Evolutionary conservation across 495 filamentous ascomycete species (phyloP), one percentile per base, ranked within the genome.

Genomic region (Neurospora pannonica): DNA sequence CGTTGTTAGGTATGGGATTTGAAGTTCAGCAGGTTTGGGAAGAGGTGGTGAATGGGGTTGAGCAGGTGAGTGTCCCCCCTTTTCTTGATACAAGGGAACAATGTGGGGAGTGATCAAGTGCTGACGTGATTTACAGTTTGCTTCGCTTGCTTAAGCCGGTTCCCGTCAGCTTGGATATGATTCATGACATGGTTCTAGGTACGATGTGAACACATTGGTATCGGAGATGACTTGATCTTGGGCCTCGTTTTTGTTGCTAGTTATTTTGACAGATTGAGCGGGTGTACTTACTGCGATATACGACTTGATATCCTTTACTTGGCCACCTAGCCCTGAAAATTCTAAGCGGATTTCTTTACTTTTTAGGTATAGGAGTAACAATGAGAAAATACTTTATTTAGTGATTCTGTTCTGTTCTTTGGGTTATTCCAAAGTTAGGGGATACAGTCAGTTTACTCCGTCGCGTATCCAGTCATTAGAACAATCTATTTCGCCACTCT

Each of bases 31-130:
- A 94, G 81, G 90, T 83, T 70, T 96, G 92, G 77, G 93, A 96
- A 79, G 92, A 96, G 82, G 87, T 94, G 70, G 91, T 89, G 69
- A 94, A 92, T 82, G 89, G 92, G 71, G 90, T 91, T 31, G 89
- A 91, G 42, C 92, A 82, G 76, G 85, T 87, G 74, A 84, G 83
- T 84, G 1, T 36, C 38, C 10, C 69, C 37, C 48, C 19, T 17
- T 38, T 38, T 38, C 1, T 31, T 60, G 34, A 24, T 21, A 39
- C 36, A 9, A n/a, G 38, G 2, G 28, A 34, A 21, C 15, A 0
- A 19, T 3, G 6, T 43, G 19, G n/a, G 19, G 0, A 21, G 8
- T 24, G 4, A 15, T 24, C 21, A 2, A 31, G 24, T 19, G 70
- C 71, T 67, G 19, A 60, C 31, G 3, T 15, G 15, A 17, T 34